Evolutionary conservation across 1,284 basidiomycete genomes (phyloP).

Genomic region (Ustilago sp.): DNA sequence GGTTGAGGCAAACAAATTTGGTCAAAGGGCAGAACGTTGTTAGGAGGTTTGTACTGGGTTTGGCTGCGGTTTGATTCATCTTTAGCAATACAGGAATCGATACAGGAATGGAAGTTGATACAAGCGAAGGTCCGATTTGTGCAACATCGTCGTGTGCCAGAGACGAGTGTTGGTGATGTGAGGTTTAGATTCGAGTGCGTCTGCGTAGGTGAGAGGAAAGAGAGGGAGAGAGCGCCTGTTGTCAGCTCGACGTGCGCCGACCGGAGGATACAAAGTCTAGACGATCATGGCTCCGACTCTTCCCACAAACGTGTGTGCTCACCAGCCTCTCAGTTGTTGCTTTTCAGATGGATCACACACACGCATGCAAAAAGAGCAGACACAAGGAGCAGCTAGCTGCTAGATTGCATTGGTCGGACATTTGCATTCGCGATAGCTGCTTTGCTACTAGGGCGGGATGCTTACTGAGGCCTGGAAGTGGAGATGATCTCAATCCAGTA

Average conservation of each 20-base stretch:
- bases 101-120: not conserved
- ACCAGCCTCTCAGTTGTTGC: not conserved
- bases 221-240: not conserved
- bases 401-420: not conserved
- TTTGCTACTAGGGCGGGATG: not conserved
- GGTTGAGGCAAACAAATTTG: constrained; percentile 81
- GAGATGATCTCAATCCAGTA: constrained; percentile 74
- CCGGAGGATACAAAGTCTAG: not conserved
- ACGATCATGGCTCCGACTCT: not conserved
- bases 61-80: constrained; percentile 11
- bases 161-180: not conserved
- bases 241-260: not conserved
- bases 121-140: not conserved
- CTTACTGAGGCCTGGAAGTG: constrained; percentile 48
- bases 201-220: constrained; percentile 9
- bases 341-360: not conserved
- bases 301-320: constrained; percentile 5
- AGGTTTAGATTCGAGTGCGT: constrained; percentile 9
- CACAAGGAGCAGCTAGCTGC: not conserved
- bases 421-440: too few species aligned
- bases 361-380: not conserved
- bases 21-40: constrained; percentile 66
- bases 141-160: too few species aligned
- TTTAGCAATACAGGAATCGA: not conserved
- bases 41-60: constrained; percentile 31